Conservation (phyloP, 2,329 filamentous ascomycete genomes). For the Trichoderma koningii region DNA sequence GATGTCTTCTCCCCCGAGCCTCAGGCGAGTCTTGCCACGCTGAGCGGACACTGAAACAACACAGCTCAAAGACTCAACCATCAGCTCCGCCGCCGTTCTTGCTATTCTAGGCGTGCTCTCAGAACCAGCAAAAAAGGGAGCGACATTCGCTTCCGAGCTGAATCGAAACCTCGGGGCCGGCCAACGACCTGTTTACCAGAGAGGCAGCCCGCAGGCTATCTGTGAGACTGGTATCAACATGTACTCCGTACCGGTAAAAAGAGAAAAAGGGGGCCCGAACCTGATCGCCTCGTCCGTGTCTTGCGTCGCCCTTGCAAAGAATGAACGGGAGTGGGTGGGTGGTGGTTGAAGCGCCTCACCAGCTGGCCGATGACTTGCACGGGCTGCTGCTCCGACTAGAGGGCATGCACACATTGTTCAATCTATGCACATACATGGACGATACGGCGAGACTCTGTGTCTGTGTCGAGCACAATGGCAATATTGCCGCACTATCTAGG, state of each 20-base stretch:
- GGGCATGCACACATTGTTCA: background rate
- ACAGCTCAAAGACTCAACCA: background rate
- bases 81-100: conserved; percentile 5
- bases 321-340: background rate
- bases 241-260: background rate
- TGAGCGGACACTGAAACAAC: conserved; percentile 1
- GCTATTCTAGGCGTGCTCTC: conserved; percentile 3
- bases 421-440: too few relatives aligned
- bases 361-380: background rate
- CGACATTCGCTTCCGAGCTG: conserved; percentile 22
- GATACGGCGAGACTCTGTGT: too few relatives aligned
- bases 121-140: conserved; percentile 7
- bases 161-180: conserved; percentile 7
- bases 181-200: background rate
- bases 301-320: background rate
- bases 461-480: background rate
- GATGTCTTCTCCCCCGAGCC: background rate
- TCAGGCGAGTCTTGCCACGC: background rate
- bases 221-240: conserved; percentile 1
- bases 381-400: conserved; percentile 7
- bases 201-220: conserved; percentile 13
- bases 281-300: conserved; percentile 12
- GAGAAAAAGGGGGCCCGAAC: too few relatives aligned
- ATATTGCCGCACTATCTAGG: background rate
- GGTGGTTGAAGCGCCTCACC: conserved; percentile 4